Percentiles rank a stretch among this genome's conserved stretches.
These are phyloP conservation scores for Neocucurbitaria cava DNA, from an alignment of 2,329 filamentous ascomycete species.

Conservation along the genomic window DNA sequence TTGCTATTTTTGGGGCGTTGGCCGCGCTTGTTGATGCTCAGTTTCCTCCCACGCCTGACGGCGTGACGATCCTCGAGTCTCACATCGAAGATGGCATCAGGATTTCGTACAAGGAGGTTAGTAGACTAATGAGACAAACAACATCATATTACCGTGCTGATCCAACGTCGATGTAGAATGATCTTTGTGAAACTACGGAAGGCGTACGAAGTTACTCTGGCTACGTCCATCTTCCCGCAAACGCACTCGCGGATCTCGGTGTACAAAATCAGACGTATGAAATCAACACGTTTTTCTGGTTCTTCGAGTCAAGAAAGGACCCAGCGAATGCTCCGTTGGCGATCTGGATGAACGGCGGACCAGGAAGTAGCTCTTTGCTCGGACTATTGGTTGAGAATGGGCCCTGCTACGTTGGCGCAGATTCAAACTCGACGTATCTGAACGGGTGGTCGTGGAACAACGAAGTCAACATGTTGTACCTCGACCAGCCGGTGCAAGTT, in stretches of 20 bases:
- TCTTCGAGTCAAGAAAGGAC: conserved; percentile 66
- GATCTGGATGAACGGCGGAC: conserved; percentile 68
- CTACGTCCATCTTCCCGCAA: conserved; percentile 64
- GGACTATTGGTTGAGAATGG: conserved; percentile 54
- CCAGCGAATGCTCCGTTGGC: conserved; percentile 63
- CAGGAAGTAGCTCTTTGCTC: conserved; percentile 56
- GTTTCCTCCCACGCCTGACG: conserved; percentile 50
- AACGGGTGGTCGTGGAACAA: conserved; percentile 71
- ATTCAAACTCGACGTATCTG: conserved; percentile 58
- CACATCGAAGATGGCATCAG: conserved; percentile 49
- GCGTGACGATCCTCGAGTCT: conserved; percentile 49
- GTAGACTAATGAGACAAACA: neutral
- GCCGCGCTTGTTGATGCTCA: conserved; percentile 34
- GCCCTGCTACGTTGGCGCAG: conserved; percentile 61
- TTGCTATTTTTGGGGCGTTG: conserved; percentile 23
- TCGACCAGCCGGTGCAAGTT: conserved; percentile 68
- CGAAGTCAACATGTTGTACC: conserved; percentile 64
- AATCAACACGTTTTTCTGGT: conserved; percentile 63
- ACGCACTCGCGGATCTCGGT: conserved; percentile 47
- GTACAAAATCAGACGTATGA: conserved; percentile 45
- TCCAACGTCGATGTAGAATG: too few relatives aligned
- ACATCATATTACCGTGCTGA: too few relatives aligned
- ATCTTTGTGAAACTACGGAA: conserved; percentile 64
- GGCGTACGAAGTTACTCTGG: conserved; percentile 65
- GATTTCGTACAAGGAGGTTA: conserved; percentile 55